Conservation (phyloP, 2,329 filamentous ascomycete genomes). For the Nemania serpens region DNA sequence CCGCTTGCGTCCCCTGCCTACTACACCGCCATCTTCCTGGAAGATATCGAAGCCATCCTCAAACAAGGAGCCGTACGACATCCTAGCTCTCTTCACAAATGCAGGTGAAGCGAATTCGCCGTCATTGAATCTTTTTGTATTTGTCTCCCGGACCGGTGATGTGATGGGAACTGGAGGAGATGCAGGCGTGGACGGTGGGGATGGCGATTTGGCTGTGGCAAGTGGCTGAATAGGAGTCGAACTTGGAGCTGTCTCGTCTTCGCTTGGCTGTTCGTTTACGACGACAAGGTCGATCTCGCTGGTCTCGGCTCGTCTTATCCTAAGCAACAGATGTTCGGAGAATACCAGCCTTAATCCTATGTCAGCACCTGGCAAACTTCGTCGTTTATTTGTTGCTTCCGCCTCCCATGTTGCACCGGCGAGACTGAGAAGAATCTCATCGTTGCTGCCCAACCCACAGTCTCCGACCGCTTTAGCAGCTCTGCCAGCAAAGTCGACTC, state of each 20-base stretch:
- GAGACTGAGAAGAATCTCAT: conserved; percentile 72
- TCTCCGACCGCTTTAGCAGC: conserved; percentile 72
- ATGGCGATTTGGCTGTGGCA: background rate
- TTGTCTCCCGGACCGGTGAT: conserved; percentile 42
- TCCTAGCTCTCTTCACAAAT: conserved; percentile 72
- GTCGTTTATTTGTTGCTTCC: conserved; percentile 51
- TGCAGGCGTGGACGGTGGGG: background rate
- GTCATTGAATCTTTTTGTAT: conserved; percentile 45
- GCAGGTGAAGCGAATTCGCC: conserved; percentile 76
- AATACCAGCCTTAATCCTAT: conserved; percentile 65
- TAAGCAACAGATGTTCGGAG: conserved; percentile 49
- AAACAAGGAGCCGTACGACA: conserved; percentile 71
- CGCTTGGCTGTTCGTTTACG: conserved; percentile 52
- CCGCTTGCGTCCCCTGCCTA: conserved; percentile 68
- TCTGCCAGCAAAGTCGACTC: conserved; percentile 72
- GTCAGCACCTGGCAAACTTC: conserved; percentile 53
- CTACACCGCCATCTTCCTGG: conserved; percentile 67
- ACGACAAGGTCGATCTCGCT: conserved; percentile 55
- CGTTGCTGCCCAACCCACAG: conserved; percentile 75
- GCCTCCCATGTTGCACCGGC: conserved; percentile 69
- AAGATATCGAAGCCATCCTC: conserved; percentile 70
- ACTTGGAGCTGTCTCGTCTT: conserved; percentile 12
- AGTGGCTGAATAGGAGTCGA: background rate
- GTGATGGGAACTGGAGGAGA: conserved; percentile 4
- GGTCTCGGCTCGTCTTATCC: conserved; percentile 54